phyloP scores from a whole-genome alignment of 306 rosid genomes.

The Trichosanthes truncata region DNA sequence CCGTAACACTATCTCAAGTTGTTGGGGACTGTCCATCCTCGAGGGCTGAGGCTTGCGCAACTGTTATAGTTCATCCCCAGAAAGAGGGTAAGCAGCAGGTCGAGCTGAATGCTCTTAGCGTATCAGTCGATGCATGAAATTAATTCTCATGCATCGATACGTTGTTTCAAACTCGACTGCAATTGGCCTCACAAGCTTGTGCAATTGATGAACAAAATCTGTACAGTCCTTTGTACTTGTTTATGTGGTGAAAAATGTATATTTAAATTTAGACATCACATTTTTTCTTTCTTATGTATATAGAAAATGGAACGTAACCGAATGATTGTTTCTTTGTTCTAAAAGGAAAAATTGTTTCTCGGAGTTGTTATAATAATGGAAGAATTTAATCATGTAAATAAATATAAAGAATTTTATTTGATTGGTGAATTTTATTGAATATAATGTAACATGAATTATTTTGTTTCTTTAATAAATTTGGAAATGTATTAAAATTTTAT shows the following conservation, averaged over 20 bases:
- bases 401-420: background rate
- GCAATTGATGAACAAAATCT: background rate
- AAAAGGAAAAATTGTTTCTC: no score
- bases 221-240: background rate
- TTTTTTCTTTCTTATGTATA: background rate
- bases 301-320: background rate
- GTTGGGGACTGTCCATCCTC: slow-evolving; percentile 32
- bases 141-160: background rate
- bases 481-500: no score
- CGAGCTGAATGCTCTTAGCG: slow-evolving; percentile 56
- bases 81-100: slow-evolving; percentile 57
- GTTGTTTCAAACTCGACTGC: background rate
- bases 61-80: slow-evolving; percentile 44
- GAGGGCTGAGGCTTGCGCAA: slow-evolving; percentile 43
- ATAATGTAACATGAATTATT: no score
- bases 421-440: no score
- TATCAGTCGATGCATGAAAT: slow-evolving; percentile 58
- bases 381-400: background rate
- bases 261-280: background rate
- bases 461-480: no score
- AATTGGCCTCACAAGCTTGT: background rate
- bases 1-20: slow-evolving; percentile 38
- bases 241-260: background rate
- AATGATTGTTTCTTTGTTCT: background rate
- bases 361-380: background rate